phyloP scores from a whole-genome alignment of 2,329 filamentous ascomycete species.

The Colletotrichum shisoi region DNA sequence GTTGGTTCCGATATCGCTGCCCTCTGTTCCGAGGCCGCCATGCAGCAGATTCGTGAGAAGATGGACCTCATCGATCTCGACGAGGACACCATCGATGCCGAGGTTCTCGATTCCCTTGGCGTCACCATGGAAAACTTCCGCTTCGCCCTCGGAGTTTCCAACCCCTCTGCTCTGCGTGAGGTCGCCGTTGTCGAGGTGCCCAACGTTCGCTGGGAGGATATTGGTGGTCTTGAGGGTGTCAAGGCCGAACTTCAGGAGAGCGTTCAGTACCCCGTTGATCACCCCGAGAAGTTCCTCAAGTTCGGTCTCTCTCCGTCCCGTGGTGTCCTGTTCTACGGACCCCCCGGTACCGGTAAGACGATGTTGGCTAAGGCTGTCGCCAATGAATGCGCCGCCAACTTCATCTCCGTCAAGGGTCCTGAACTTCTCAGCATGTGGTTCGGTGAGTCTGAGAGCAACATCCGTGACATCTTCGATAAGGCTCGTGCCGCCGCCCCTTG shows the following conservation, averaged over 20 bases:
- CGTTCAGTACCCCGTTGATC: constrained; percentile 98
- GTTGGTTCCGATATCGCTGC: constrained; percentile 98
- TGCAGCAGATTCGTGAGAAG: constrained; percentile 99
- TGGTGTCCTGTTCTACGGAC: constrained; percentile 98
- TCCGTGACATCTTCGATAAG: constrained; percentile 99
- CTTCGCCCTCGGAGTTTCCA: constrained; percentile 96
- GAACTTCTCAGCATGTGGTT: constrained; percentile 99
- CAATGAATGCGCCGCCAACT: constrained; percentile 99
- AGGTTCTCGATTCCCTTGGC: constrained; percentile 96
- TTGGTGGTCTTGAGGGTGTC: constrained; percentile 96
- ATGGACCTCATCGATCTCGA: constrained; percentile 99
- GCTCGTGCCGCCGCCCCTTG: constrained; percentile 96
- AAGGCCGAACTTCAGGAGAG: constrained; percentile 99
- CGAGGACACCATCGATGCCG: constrained; percentile 98
- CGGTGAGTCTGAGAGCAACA: constrained; percentile 99
- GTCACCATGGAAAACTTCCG: constrained; percentile 99
- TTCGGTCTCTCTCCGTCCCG: constrained; percentile 97
- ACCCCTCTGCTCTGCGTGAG: constrained; percentile 97
- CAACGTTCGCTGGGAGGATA: constrained; percentile 99
- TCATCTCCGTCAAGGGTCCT: constrained; percentile 98
- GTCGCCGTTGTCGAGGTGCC: constrained; percentile 99
- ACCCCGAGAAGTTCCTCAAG: constrained; percentile 99
- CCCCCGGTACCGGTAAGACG: constrained; percentile 99
- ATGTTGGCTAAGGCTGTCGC: constrained; percentile 99
- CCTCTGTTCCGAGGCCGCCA: constrained; percentile 97